Base-by-base conservation (phyloP, 2,329 filamentous ascomycete genomes). In the Cordyceps militaris region DNA sequence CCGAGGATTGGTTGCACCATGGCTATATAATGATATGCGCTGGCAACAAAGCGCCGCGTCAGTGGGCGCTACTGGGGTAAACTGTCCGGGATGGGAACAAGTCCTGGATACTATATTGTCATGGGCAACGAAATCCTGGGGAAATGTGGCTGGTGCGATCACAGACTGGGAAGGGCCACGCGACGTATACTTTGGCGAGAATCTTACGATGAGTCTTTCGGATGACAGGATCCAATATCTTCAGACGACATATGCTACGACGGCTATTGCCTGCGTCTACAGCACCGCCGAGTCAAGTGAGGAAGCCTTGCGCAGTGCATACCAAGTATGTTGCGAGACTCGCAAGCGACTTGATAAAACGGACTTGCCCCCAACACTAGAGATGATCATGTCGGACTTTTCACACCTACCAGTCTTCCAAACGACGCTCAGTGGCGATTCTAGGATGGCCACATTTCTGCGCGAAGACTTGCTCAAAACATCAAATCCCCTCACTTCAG, bases 91-190 rank as follows among this genome's bases (percentile, higher is more conserved):
- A 8, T 92, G 88, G 87, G 84, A 89, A 61, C 77, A 81, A 61
- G 76, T 87, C 4, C 82, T 88, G 54, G 75, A 80, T 56, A 92
- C 88, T 87, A 76, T 93, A 40, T 75, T 80, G 14, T 66, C 73
- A 3, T 81, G 84, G 60, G 84, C 87, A 1, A 74, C 76, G 4
- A 75, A 74, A 21, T 80, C 83, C 16, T 87, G 89, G 78, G 73
- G 70, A 26, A 74, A 84, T n/a, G 80, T 83, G n/a, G 76, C 85
- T 32, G 76, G 78, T 50, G 84, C 81, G 8, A 74, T 91, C 34
- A 80, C 85, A 60, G 81, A 88, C 62, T 93, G 88, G 88, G 83
- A 86, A 64, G 89, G 88, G 0, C 87, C 88, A 0, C 75, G 75
- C 7, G 88, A 92, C 65, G 78, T 87, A 48, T 86, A 91, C 62